Conservation (phyloP, 148 eudicot genomes). For the Heliosperma pusillum region DNA sequence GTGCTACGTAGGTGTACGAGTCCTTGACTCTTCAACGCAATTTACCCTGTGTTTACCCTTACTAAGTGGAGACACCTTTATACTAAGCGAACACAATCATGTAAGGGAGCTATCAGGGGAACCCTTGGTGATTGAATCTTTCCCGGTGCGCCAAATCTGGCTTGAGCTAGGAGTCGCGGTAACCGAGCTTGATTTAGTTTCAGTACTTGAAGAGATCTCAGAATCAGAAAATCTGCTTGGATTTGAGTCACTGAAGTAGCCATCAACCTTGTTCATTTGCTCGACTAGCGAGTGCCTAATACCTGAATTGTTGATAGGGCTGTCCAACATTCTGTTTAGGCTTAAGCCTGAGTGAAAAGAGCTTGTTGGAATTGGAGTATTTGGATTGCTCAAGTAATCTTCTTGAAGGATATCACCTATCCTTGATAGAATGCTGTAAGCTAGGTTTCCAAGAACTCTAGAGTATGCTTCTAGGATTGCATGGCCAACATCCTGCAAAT, state of each 20-base stretch:
- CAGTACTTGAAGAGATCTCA: constrained; percentile 37
- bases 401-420: constrained; percentile 78
- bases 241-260: constrained; percentile 42
- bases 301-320: constrained; percentile 33
- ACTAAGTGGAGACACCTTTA: neutral
- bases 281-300: constrained; percentile 59
- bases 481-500: constrained; percentile 78
- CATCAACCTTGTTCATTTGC: constrained; percentile 55
- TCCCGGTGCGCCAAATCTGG: constrained; percentile 60
- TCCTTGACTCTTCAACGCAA: too few species aligned
- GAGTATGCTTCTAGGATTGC: constrained; percentile 95
- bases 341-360: constrained; percentile 43
- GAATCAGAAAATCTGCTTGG: constrained; percentile 40
- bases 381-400: constrained; percentile 72
- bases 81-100: neutral
- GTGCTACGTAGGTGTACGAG: too few species aligned
- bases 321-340: constrained; percentile 34
- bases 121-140: constrained; percentile 37
- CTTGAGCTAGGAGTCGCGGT: constrained; percentile 61
- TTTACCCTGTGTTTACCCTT: too few species aligned
- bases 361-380: constrained; percentile 51
- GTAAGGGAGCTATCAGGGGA: constrained; percentile 47
- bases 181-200: constrained; percentile 49
- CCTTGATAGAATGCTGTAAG: constrained; percentile 64
- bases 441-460: constrained; percentile 68